phyloP scores from a whole-genome alignment of 768 basidiomycete species.

The Hypholoma sublateritium region DNA sequence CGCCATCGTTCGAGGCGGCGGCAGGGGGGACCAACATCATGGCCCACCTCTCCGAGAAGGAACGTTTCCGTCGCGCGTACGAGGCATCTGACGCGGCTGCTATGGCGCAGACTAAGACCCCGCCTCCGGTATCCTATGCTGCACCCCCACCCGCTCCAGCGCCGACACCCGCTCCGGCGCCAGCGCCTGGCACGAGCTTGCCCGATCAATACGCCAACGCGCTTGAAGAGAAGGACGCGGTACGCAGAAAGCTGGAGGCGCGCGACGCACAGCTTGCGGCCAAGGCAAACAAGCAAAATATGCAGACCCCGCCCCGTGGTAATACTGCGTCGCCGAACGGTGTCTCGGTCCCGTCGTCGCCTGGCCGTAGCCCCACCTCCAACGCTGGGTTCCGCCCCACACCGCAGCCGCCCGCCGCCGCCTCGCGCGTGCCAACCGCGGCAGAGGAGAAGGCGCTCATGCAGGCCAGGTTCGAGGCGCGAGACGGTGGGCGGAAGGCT shows the following conservation, averaged over 20 bases:
- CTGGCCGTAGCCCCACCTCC: conserved; percentile 20
- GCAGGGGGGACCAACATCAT: conserved; percentile 35
- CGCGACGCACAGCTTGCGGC: conserved; percentile 35
- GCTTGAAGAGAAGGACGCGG: conserved; percentile 52
- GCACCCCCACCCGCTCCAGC: conserved; percentile 22
- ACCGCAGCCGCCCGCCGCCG: conserved; percentile 29
- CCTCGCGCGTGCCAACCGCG: conserved; percentile 50
- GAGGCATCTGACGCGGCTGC: conserved; percentile 68
- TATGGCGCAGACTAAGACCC: conserved; percentile 16
- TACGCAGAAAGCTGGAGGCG: conserved; percentile 56
- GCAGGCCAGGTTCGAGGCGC: conserved; percentile 60
- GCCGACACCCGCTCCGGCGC: conserved; percentile 15
- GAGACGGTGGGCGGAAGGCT: conserved; percentile 34
- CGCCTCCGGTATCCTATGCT: conserved; percentile 14
- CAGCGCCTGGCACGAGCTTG: conserved; percentile 14
- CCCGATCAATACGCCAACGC: conserved; percentile 29
- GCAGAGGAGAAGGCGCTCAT: conserved; percentile 79
- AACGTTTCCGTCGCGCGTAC: conserved; percentile 58
- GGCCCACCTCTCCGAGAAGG: conserved; percentile 63
- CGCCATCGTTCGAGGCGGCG: conserved; percentile 55
- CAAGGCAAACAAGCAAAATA: conserved; percentile 10
- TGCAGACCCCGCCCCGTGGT: conserved; percentile 20
- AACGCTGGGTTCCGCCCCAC: conserved; percentile 28
- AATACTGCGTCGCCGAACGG: conserved; percentile 15
- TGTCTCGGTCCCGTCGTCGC: conserved; percentile 16